These are phyloP conservation scores for Cucumis variabilis DNA, from an alignment of 331 rosid genomes.

Conservation along the genomic window DNA sequence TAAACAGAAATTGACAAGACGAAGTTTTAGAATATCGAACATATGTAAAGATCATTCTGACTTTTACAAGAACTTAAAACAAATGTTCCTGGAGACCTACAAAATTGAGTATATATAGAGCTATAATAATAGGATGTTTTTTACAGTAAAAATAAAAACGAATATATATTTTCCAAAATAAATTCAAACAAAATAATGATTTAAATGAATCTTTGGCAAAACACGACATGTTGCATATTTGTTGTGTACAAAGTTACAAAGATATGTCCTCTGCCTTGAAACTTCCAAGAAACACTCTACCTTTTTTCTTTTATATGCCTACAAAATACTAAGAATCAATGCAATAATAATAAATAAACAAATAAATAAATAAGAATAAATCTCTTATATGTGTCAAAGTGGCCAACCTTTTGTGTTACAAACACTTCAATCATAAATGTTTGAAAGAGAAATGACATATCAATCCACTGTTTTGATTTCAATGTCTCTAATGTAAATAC, in stretches of 20 bases:
- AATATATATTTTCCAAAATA: background rate
- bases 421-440: conserved; percentile 8
- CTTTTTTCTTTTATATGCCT: conserved; percentile 14
- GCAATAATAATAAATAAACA: background rate
- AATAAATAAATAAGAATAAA: no score
- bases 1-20: background rate
- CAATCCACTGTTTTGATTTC: conserved; percentile 29
- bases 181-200: conserved; percentile 11
- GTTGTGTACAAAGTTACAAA: conserved; percentile 33
- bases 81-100: background rate
- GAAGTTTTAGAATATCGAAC: background rate
- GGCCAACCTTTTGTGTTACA: conserved; percentile 23
- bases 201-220: conserved; percentile 22
- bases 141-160: no score
- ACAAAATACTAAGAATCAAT: conserved; percentile 28
- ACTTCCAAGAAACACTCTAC: background rate
- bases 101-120: background rate
- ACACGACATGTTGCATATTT: conserved; percentile 27
- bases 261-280: conserved; percentile 30
- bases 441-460: conserved; percentile 21
- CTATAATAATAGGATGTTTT: background rate
- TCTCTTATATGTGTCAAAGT: background rate
- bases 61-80: background rate
- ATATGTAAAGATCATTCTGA: background rate
- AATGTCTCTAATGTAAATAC: background rate